phyloP scores from a whole-genome alignment of 768 basidiomycete genomes.

The Psilocybe azurescens region DNA sequence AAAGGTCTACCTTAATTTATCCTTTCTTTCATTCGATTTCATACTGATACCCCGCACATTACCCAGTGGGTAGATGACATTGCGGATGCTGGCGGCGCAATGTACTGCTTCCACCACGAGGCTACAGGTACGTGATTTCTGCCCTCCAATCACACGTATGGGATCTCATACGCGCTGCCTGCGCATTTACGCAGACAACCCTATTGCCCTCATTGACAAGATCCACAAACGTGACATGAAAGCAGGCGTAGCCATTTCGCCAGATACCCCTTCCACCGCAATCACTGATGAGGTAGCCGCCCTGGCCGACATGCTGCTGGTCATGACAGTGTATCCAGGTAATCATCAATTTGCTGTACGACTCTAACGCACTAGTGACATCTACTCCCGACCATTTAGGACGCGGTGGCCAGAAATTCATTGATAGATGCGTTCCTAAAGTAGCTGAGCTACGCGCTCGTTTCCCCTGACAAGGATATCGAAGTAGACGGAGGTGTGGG shows the following conservation, averaged over 20 bases:
- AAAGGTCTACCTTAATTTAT: conserved; percentile 52
- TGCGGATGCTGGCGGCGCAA: conserved; percentile 91
- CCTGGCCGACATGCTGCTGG: conserved; percentile 91
- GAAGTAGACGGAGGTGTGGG: conserved; percentile 99
- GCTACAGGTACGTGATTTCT: conserved; percentile 70
- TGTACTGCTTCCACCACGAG: conserved; percentile 98
- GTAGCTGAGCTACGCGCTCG: conserved; percentile 87
- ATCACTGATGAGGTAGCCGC: conserved; percentile 88
- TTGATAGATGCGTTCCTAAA: conserved; percentile 92
- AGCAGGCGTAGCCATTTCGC: conserved; percentile 96
- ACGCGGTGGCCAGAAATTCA: conserved; percentile 95
- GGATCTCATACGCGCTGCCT: neutral
- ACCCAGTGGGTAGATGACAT: conserved; percentile 94
- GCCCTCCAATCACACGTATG: neutral
- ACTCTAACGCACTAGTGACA: neutral
- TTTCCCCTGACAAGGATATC: conserved; percentile 93
- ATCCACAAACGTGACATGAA: conserved; percentile 90
- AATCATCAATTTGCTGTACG: conserved; percentile 2
- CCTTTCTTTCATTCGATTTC: neutral
- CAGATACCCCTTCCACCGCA: conserved; percentile 86
- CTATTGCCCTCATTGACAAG: conserved; percentile 74
- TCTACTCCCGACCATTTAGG: conserved; percentile 45
- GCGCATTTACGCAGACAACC: conserved; percentile 51
- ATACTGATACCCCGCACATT: conserved; percentile 4
- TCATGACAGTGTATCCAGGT: conserved; percentile 99